Base-by-base conservation (phyloP, 768 basidiomycete genomes). In the Sistotremastrum niveocremeum region DNA sequence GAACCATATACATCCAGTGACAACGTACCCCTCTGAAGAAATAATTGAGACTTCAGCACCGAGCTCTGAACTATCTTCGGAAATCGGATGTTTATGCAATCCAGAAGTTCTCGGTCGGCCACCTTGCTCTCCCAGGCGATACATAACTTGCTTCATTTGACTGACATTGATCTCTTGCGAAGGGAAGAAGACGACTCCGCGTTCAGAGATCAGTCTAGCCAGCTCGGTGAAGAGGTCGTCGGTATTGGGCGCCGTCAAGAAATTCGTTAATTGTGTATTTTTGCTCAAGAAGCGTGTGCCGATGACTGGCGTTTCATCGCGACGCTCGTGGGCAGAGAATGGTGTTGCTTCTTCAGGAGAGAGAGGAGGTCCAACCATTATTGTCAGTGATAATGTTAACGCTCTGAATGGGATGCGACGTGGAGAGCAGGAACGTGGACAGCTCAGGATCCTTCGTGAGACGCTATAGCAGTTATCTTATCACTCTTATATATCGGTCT, bases 121-220 rank as follows among this genome's bases (percentile, higher is more conserved):
- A 20, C 20, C 20, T 20, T 20, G 59, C 51, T 67, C 58, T 6
- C 77, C 77, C 7, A 79, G 56, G 10, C 64, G 59, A n/a, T 61
- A 59, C 4, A 61, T 73, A 11, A 80, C 71, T 43, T 62, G 53
- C 48, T 69, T 71, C 60, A 78, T 75, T 52, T 77, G 66, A 30
- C 66, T 64, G 36, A 73, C 56, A 3, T 57, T 64, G 44, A 81
- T 56, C 50, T 71, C 66, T 56, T 79, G 76, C 12, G 68, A 62
- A 7, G 69, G 67, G 67, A 81, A 76, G 62, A 81, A 81, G 4
- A 79, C 76, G 41, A 80, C 79, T 3, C 77, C 77, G 33, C 79
- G 73, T 20, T 20, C 20, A 20, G 20, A 20, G 20, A 20, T 20
- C 37, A 77, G 65, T 2, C 65, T 65, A 1, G 77, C 74, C 5